Evolutionary conservation across 2,329 filamentous ascomycete species (phyloP).

Genomic region (Cordyceps militaris): DNA sequence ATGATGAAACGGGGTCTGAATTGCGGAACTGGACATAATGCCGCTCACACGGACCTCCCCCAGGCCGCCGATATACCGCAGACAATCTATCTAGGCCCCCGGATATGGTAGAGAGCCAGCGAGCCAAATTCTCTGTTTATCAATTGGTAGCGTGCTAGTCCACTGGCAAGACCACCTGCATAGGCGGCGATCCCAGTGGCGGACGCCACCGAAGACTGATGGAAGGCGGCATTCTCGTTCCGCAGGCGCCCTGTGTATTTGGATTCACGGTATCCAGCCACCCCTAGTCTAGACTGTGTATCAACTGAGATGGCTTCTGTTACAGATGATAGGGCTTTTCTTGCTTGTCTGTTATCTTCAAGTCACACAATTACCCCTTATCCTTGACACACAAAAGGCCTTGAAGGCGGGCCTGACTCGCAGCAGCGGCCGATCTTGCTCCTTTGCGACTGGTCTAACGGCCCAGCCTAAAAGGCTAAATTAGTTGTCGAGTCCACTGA

Average conservation of each 20-base stretch:
- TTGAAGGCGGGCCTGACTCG: background rate
- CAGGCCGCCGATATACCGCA: background rate
- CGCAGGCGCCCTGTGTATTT: background rate
- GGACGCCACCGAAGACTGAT: background rate
- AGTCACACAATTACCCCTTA: background rate
- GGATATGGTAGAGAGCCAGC: background rate
- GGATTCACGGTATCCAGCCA: background rate
- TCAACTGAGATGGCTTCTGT: background rate
- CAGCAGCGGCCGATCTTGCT: background rate
- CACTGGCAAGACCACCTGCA: background rate
- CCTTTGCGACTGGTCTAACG: background rate
- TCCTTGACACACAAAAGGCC: background rate
- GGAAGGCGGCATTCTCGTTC: background rate
- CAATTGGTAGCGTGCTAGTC: background rate
- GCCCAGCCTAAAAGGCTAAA: background rate
- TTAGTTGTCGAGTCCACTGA: constrained; percentile 12
- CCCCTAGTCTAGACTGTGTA: background rate
- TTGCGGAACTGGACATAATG: background rate
- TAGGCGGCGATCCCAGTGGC: background rate
- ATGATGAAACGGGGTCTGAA: background rate
- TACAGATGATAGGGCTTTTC: background rate
- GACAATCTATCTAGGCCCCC: background rate
- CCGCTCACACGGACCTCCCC: constrained; percentile 1
- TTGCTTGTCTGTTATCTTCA: background rate
- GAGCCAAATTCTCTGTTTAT: background rate